Conservation (phyloP, 805 yeast species). For the Lipomyces spencermartinsiae region DNA sequence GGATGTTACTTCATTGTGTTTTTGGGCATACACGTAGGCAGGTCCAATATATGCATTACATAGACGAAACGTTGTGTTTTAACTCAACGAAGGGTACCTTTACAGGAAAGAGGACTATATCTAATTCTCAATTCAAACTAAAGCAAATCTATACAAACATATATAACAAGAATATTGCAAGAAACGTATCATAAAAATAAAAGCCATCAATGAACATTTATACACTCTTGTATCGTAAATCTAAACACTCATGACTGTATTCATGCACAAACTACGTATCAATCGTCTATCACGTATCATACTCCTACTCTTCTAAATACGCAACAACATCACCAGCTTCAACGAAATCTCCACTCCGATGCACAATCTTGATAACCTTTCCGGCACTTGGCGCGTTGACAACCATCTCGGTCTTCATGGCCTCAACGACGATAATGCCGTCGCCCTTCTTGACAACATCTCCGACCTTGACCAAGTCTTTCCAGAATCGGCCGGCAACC, state of each 20-base stretch:
- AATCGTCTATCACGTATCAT: neutral
- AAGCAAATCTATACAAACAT: no score
- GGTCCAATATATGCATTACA: slow-evolving; percentile 1
- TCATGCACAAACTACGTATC: no score
- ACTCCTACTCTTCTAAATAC: slow-evolving; percentile 53
- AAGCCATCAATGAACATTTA: no score
- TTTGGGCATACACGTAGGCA: neutral
- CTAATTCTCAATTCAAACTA: no score
- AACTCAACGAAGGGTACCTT: neutral
- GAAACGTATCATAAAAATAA: no score
- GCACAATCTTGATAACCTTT: slow-evolving; percentile 73
- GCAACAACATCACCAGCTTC: slow-evolving; percentile 96
- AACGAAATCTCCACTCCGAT: slow-evolving; percentile 91
- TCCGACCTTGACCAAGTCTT: slow-evolving; percentile 80
- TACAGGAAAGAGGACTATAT: no score
- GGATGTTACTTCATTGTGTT: neutral
- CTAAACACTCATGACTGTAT: no score
- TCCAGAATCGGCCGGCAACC: slow-evolving; percentile 96
- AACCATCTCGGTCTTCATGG: slow-evolving; percentile 98
- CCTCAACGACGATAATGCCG: slow-evolving; percentile 88
- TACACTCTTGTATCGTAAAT: no score
- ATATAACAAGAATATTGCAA: no score
- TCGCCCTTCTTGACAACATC: slow-evolving; percentile 76
- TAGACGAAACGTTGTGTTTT: neutral
- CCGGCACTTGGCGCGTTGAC: slow-evolving; percentile 72